Evolutionary conservation across 495 filamentous ascomycete genomes (phyloP).

Genomic region (Penicillium alfredii): DNA sequence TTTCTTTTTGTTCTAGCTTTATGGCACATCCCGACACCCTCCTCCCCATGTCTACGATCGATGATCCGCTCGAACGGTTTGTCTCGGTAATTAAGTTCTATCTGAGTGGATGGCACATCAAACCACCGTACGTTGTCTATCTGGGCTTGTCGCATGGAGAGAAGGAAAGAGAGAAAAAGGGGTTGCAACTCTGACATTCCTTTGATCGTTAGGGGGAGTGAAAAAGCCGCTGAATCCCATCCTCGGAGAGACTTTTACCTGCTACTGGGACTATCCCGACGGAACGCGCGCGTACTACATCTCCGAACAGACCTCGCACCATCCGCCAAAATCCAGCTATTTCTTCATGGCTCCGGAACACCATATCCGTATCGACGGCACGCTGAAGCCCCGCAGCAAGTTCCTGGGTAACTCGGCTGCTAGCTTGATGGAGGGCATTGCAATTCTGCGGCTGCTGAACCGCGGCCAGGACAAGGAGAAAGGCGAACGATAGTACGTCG

Average conservation of each 20-base stretch:
- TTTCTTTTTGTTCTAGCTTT: too few relatives aligned
- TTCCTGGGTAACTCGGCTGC: conserved; percentile 97
- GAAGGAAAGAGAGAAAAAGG: too few relatives aligned
- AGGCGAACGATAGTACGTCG: conserved; percentile 80
- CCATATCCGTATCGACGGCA: conserved; percentile 91
- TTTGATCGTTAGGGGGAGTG: conserved; percentile 61
- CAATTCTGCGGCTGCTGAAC: conserved; percentile 78
- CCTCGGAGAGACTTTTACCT: conserved; percentile 89
- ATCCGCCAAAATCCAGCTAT: conserved; percentile 97
- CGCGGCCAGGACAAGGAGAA: conserved; percentile 53
- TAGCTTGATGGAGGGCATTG: conserved; percentile 96
- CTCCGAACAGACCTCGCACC: conserved; percentile 91
- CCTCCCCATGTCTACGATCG: conserved; percentile 75
- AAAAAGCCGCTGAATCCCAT: conserved; percentile 99
- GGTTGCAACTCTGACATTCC: conserved; percentile 8
- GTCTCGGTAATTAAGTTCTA: conserved; percentile 96
- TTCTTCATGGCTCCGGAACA: conserved; percentile 98
- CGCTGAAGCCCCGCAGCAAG: conserved; percentile 90
- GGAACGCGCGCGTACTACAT: conserved; percentile 89
- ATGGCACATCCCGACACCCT: conserved; percentile 99
- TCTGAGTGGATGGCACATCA: conserved; percentile 97
- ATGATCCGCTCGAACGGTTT: conserved; percentile 88
- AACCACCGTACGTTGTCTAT: conserved; percentile 69
- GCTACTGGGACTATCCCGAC: conserved; percentile 92
- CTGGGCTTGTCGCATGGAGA: too few relatives aligned